A percentile compares a stretch with the other conserved stretches of the same genome.
These are phyloP conservation scores for cucumber (Cucumis sativus) DNA, from an alignment of 306 rosid genomes.

Conservation along the genomic window DNA sequence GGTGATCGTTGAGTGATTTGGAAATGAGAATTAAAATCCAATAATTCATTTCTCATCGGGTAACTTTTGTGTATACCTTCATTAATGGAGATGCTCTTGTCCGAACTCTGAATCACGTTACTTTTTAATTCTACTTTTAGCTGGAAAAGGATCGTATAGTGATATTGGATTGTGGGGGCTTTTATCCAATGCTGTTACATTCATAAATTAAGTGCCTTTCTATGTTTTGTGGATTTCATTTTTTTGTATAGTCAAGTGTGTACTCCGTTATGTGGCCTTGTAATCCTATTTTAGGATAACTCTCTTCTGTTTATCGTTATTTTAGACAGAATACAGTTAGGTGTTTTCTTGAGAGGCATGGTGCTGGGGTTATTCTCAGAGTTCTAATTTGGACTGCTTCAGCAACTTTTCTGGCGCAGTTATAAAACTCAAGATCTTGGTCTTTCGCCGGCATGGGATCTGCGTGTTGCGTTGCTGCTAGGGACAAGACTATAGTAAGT, in stretches of 20 bases:
- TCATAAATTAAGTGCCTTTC: background rate
- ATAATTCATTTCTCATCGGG: background rate
- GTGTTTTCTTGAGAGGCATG: constrained; percentile 7
- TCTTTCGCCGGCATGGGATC: constrained; percentile 32
- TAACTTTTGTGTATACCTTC: background rate
- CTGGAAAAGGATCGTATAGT: background rate
- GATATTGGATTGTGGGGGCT: background rate
- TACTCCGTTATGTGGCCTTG: background rate
- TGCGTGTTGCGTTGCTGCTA: constrained; percentile 48
- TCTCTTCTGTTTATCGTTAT: background rate
- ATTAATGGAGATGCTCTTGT: background rate
- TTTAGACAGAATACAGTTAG: constrained; percentile 7
- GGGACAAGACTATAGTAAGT: constrained; percentile 38
- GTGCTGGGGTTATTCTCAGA: constrained; percentile 8
- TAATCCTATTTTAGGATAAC: background rate
- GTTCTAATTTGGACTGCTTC: constrained; percentile 13
- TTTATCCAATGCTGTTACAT: background rate
- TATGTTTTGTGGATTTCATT: background rate
- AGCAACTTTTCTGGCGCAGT: constrained; percentile 3
- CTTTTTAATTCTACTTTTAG: background rate
- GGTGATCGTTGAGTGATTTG: background rate
- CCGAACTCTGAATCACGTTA: background rate
- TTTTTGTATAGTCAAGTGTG: background rate
- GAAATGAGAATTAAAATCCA: constrained; percentile 8
- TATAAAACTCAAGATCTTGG: background rate